Percentiles rank a stretch among this genome's conserved stretches.
Conservation (phyloP, 1,284 basidiomycete genomes). For the Sanghuangporus sanghuang region DNA sequence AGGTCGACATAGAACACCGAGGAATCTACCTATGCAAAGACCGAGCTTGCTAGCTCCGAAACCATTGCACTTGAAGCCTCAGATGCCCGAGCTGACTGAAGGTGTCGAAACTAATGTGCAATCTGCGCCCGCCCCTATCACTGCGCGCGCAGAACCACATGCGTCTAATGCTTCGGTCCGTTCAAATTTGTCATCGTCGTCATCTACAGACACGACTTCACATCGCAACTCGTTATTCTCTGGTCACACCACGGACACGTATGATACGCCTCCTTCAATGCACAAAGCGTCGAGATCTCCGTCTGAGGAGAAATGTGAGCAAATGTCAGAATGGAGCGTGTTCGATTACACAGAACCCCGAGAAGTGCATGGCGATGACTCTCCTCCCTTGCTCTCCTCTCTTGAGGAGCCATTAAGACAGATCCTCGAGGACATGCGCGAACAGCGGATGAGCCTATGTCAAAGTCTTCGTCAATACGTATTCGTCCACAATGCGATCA, state of each 20-base stretch:
- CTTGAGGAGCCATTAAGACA: constrained; percentile 71
- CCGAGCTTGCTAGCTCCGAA: constrained; percentile 13
- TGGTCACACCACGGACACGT: constrained; percentile 6
- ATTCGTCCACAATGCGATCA: constrained; percentile 82
- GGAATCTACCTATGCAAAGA: constrained; percentile 6
- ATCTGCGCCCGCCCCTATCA: not conserved
- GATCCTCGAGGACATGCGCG: constrained; percentile 83
- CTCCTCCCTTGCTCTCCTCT: constrained; percentile 55
- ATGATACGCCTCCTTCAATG: constrained; percentile 7
- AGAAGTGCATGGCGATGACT: constrained; percentile 43
- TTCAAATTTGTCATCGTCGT: constrained; percentile 4
- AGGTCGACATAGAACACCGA: not conserved
- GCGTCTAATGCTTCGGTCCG: not conserved
- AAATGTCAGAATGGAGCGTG: constrained; percentile 19
- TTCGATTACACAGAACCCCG: constrained; percentile 55
- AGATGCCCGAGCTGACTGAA: constrained; percentile 8
- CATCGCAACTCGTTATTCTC: not conserved
- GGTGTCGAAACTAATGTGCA: not conserved
- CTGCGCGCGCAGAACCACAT: not conserved
- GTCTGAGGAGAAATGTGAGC: not conserved
- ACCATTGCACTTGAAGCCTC: constrained; percentile 4
- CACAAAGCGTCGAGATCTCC: not conserved
- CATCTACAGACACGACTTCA: constrained; percentile 9
- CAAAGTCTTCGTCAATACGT: constrained; percentile 88
- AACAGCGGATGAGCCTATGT: constrained; percentile 88